These are phyloP conservation scores for Entomortierella chlamydospora DNA, from an alignment of 192 early-diverging fungal species.

Conservation along the genomic window DNA sequence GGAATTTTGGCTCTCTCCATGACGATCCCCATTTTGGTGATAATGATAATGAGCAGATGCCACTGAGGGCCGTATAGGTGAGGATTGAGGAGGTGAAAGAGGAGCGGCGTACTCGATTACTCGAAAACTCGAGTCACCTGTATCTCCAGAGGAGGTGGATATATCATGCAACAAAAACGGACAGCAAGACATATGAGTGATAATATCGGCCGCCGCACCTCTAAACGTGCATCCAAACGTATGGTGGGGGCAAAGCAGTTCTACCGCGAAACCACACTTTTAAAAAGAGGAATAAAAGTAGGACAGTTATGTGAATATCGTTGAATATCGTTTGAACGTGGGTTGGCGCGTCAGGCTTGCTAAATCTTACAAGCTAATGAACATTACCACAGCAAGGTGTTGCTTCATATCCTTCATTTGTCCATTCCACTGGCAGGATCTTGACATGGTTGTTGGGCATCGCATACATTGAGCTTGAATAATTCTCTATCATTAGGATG, in stretches of 20 bases:
- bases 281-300: not conserved
- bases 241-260: slow-evolving; percentile 14
- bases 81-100: slow-evolving; percentile 26
- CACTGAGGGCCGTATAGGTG: not conserved
- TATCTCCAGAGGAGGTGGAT: not conserved
- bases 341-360: too few relatives aligned
- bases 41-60: not conserved
- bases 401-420: slow-evolving; percentile 9
- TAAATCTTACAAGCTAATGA: not conserved
- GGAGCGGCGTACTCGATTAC: not conserved
- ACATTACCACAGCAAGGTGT: slow-evolving; percentile 21
- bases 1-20: not conserved
- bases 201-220: slow-evolving; percentile 7
- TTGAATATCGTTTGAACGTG: too few relatives aligned
- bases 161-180: not conserved
- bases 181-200: slow-evolving; percentile 7
- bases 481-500: slow-evolving; percentile 8
- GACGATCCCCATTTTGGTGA: not conserved
- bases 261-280: slow-evolving; percentile 26
- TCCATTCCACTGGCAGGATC: slow-evolving; percentile 32
- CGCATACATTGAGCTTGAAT: slow-evolving; percentile 13
- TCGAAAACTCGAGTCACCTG: not conserved
- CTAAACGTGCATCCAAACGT: slow-evolving; percentile 16
- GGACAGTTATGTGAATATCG: too few relatives aligned
- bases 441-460: slow-evolving; percentile 27